Evolutionary conservation across 257 asterid genomes (phyloP), one percentile per base, ranked within the genome.

Genomic region (Paulownia fortunei): DNA sequence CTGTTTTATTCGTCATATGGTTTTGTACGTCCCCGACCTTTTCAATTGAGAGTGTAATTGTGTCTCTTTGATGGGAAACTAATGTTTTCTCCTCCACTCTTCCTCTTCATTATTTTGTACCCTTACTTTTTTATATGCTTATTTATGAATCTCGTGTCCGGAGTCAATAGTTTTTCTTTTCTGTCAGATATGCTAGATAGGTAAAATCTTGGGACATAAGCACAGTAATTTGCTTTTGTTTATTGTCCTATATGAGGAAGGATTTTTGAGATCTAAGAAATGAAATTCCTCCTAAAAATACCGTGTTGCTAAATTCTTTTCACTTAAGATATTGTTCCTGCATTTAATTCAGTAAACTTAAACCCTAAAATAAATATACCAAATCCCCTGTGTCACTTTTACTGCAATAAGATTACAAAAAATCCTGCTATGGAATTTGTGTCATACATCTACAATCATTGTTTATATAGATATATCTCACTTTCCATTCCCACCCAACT

Each of bases 1-100:
- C 46, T 74, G 54, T 1, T 72, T 71, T 76, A 42, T 42, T 5
- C 11, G 42, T 30, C 9, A 54, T 60, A 59, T 70, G 74, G 24
- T 63, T 72, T 68, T 3, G 27, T 64, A 47, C 23, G 71, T 63
- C 32, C 52, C 16, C 12, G 2, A 32, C 8, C 21, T 51, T 63
- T 70, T 49, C 42, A 24, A 34, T 42, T 13, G 24, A 12, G 65
- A 32, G 52, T 63, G 36, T 44, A 59, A 59, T 56, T 18, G 37
- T 24, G n/a, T 63, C 41, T 63, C 18, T 72, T 61, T 18, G 51
- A 47, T 62, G 52, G 64, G 19, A 16, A 11, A 52, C 64, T 41
- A 39, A 23, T 9, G 16, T 69, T 27, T 6, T 8, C 39, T 19
- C 34, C 55, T 0, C 13, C 26, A 56, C 30, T 46, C 67, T 21